Evolutionary conservation across 306 rosid species (phyloP).

Genomic region (Canavalia gladiata): DNA sequence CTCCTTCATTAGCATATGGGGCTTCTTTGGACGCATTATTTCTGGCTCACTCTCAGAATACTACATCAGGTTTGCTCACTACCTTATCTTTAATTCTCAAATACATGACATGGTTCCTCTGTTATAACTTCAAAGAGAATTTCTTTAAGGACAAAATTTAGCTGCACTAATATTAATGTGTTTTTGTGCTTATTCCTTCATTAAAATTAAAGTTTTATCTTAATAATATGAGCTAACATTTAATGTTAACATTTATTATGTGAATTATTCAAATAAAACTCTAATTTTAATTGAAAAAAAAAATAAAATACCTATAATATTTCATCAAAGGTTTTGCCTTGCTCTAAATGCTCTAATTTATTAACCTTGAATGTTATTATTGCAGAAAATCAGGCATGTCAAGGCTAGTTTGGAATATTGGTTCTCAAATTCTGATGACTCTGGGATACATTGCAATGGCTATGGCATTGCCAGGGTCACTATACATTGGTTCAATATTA

Average conservation of each 20-base stretch:
- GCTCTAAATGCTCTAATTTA: background rate
- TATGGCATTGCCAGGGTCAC: conserved; percentile 55
- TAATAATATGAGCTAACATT: no score
- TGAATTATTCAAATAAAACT: no score
- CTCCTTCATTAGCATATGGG: conserved; percentile 60
- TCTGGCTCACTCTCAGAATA: conserved; percentile 51
- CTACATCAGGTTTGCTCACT: conserved; percentile 47
- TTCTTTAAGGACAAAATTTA: no score
- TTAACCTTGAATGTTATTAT: conserved; percentile 11
- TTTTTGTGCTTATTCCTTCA: no score
- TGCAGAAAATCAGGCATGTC: conserved; percentile 46
- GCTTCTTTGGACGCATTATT: conserved; percentile 51
- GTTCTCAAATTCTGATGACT: conserved; percentile 47
- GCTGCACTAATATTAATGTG: no score
- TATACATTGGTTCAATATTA: conserved; percentile 50
- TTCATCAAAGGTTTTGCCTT: no score
- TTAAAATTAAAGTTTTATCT: no score
- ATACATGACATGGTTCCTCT: background rate
- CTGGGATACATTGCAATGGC: conserved; percentile 49
- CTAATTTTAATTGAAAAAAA: no score
- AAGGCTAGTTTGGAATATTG: conserved; percentile 53
- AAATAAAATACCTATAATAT: no score
- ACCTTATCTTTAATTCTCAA: background rate
- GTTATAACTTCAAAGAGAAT: background rate
- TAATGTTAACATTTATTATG: no score